phyloP scores from a whole-genome alignment of 2,329 filamentous ascomycete genomes.

The Phaeosphaeria sp. region DNA sequence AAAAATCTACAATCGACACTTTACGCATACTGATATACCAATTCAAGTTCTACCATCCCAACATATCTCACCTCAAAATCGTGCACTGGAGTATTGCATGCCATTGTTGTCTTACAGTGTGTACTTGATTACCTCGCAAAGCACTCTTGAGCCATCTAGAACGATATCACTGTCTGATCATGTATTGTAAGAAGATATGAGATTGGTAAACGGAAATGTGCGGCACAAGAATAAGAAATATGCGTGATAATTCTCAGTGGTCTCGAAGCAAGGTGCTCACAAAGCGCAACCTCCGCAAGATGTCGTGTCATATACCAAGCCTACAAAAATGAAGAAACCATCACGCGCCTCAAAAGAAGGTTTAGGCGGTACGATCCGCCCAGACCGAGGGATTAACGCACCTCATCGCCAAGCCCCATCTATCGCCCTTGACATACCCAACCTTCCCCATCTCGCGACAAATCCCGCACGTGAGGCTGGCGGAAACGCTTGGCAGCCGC shows the following conservation, averaged over 20 bases:
- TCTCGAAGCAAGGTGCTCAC: background rate
- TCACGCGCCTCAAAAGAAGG: background rate
- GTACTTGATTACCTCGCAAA: too few species aligned
- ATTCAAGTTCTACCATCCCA: too few species aligned
- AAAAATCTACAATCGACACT: too few species aligned
- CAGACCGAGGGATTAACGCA: background rate
- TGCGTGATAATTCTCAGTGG: background rate
- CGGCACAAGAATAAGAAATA: background rate
- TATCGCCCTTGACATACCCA: background rate
- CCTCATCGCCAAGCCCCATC: background rate
- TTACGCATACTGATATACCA: too few species aligned
- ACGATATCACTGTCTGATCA: too few species aligned
- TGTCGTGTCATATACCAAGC: background rate
- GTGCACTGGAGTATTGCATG: too few species aligned
- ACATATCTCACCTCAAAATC: too few species aligned
- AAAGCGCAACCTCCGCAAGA: background rate
- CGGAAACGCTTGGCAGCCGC: conserved; percentile 7
- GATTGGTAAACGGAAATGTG: too few species aligned
- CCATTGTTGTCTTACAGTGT: too few species aligned
- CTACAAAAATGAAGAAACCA: background rate
- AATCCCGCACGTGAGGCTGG: background rate
- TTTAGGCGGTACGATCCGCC: background rate
- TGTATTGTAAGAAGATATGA: too few species aligned
- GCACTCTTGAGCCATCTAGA: too few species aligned
- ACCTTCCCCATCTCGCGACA: background rate